phyloP scores from a whole-genome alignment of 805 yeast species.

The Hanseniaspora pseudoguilliermondii region DNA sequence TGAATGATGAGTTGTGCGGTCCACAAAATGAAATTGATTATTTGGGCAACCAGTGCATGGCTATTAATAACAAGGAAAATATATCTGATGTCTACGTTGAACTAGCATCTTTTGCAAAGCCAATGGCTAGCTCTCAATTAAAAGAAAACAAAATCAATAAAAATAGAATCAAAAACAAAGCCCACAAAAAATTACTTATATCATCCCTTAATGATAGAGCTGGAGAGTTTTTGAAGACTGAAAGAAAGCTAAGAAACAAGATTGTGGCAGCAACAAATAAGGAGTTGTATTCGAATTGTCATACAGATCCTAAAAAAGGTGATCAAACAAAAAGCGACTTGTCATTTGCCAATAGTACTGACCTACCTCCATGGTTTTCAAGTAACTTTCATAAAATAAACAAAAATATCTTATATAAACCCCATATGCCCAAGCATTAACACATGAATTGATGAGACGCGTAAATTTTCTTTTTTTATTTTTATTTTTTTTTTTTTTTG shows the following conservation, averaged over 20 bases:
- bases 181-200: background rate
- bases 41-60: background rate
- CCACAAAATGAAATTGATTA: background rate
- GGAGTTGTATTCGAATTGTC: background rate
- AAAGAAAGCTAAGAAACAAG: background rate
- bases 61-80: background rate
- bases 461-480: background rate
- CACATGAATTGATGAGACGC: background rate
- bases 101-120: background rate
- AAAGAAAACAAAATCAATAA: background rate
- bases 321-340: background rate
- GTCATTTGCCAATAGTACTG: constrained; percentile 5
- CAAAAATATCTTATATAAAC: background rate
- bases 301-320: background rate
- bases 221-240: constrained; percentile 1
- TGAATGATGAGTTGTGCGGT: background rate
- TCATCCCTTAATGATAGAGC: background rate
- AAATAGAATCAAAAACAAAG: background rate
- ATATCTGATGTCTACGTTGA: background rate
- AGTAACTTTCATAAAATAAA: background rate
- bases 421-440: background rate
- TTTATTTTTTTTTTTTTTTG: background rate
- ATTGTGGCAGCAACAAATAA: constrained; percentile 3
- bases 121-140: background rate
- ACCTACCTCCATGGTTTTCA: constrained; percentile 12